These are phyloP conservation scores for Buddleja alternifolia DNA, from an alignment of 257 asterid species.

Conservation along the genomic window DNA sequence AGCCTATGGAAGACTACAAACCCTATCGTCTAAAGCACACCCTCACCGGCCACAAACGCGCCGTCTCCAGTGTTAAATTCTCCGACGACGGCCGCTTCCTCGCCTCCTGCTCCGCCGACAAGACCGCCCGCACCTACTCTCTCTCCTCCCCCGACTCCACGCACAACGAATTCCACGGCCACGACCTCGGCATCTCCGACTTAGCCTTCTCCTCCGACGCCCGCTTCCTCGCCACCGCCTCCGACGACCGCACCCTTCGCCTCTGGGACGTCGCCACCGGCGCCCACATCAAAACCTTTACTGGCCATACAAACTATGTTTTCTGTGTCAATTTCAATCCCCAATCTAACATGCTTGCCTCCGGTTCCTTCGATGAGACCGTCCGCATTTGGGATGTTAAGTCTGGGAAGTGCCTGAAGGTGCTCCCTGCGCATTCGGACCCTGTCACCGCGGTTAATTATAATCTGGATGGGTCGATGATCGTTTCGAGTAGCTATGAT, in stretches of 20 bases:
- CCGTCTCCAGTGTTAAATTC: conserved; percentile 77
- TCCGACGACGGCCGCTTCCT: conserved; percentile 79
- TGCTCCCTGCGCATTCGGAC: conserved; percentile 94
- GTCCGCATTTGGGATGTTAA: conserved; percentile 95
- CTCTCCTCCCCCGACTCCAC: conserved; percentile 43
- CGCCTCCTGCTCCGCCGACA: conserved; percentile 88
- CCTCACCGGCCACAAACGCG: conserved; percentile 76
- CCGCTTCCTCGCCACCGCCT: conserved; percentile 85
- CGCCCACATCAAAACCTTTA: conserved; percentile 73
- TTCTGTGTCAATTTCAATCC: conserved; percentile 87
- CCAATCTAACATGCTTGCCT: conserved; percentile 80
- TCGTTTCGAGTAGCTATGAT: conserved; percentile 89
- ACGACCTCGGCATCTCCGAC: conserved; percentile 85
- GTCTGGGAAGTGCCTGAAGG: conserved; percentile 86
- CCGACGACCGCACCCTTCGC: conserved; percentile 89
- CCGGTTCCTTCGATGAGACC: conserved; percentile 91
- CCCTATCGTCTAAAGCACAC: conserved; percentile 79
- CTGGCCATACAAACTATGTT: conserved; percentile 86
- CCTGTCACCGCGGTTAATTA: conserved; percentile 87
- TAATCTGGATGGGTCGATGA: conserved; percentile 79
- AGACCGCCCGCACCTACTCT: conserved; percentile 75
- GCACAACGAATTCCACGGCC: conserved; percentile 75
- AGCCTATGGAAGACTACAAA: conserved; percentile 53
- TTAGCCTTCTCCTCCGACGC: conserved; percentile 80
- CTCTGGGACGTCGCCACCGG: conserved; percentile 83